Percentiles rank a stretch among this genome's conserved stretches.
Conservation (phyloP, 2,329 filamentous ascomycete genomes). For the Chaetomium globosum region DNA sequence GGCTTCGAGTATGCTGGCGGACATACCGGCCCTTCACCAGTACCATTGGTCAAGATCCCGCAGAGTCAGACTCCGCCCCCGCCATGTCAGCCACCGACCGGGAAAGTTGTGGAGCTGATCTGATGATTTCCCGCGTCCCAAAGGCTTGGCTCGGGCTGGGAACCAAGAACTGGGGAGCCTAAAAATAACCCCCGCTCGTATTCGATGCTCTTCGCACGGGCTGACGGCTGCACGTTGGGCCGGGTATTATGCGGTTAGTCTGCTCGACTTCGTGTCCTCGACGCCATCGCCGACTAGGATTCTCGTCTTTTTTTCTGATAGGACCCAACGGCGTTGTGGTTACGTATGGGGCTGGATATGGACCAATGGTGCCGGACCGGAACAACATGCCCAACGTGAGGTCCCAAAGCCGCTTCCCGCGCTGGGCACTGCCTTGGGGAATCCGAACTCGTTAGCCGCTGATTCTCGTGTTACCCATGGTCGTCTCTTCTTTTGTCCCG, state of each 20-base stretch:
- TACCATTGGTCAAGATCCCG: conserved; percentile 2
- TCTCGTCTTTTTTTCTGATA: conserved; percentile 1
- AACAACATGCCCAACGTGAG: neutral
- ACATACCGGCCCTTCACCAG: neutral
- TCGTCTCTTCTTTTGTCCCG: conserved; percentile 8
- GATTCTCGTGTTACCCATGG: conserved; percentile 14
- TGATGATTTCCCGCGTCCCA: conserved; percentile 6
- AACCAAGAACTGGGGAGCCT: conserved; percentile 1
- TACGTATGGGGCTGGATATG: conserved; percentile 6
- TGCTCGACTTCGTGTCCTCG: conserved; percentile 16
- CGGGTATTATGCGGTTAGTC: conserved; percentile 3
- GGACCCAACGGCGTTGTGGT: neutral
- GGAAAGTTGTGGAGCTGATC: neutral
- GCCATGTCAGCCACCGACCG: conserved; percentile 15
- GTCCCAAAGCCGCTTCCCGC: neutral
- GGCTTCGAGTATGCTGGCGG: neutral
- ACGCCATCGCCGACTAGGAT: neutral
- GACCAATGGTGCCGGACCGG: conserved; percentile 14
- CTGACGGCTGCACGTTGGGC: conserved; percentile 8
- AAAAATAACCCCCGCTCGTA: conserved; percentile 24
- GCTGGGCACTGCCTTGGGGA: neutral
- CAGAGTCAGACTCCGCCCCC: conserved; percentile 11
- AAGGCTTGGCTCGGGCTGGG: conserved; percentile 6
- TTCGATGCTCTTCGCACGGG: neutral
- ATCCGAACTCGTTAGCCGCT: neutral